Conservation (phyloP, 1,139 yeast genomes). For the Yamadazyma kanchanaburiensis region DNA sequence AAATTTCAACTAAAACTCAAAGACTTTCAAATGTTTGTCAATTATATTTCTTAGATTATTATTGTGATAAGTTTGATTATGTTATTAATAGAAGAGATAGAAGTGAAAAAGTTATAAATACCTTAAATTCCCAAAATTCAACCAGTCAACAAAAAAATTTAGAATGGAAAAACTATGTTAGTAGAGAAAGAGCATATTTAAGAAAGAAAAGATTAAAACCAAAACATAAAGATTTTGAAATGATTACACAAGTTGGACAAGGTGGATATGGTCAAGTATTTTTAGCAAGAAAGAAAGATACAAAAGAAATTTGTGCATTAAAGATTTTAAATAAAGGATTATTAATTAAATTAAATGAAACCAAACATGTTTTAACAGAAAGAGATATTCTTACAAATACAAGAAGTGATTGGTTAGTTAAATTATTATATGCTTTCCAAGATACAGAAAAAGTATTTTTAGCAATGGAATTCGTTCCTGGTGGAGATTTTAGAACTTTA, state of each 20-base stretch:
- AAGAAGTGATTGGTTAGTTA: constrained; percentile 94
- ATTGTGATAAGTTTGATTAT: constrained; percentile 94
- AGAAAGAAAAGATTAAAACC: constrained; percentile 90
- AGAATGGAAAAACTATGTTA: constrained; percentile 80
- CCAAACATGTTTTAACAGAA: constrained; percentile 93
- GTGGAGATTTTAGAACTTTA: constrained; percentile 96
- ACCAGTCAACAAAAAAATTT: constrained; percentile 47
- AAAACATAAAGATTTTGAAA: constrained; percentile 90
- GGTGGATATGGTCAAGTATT: constrained; percentile 99
- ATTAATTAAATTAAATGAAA: constrained; percentile 86
- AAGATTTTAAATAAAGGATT: constrained; percentile 87
- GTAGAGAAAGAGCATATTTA: constrained; percentile 79
- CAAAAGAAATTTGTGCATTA: constrained; percentile 92
- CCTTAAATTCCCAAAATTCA: constrained; percentile 46
- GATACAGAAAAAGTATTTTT: constrained; percentile 85
- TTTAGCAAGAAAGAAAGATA: constrained; percentile 89
- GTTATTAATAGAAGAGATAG: constrained; percentile 85
- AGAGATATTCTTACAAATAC: constrained; percentile 95
- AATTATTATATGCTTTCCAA: constrained; percentile 90
- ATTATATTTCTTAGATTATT: constrained; percentile 85
- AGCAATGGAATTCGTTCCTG: constrained; percentile 99
- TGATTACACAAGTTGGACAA: constrained; percentile 97
- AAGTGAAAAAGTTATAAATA: constrained; percentile 59
- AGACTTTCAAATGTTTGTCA: constrained; percentile 84
- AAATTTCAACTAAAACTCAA: constrained; percentile 72